These are phyloP conservation scores for Pugionium dolabratum DNA, from an alignment of 345 rosid species.

Conservation along the genomic window DNA sequence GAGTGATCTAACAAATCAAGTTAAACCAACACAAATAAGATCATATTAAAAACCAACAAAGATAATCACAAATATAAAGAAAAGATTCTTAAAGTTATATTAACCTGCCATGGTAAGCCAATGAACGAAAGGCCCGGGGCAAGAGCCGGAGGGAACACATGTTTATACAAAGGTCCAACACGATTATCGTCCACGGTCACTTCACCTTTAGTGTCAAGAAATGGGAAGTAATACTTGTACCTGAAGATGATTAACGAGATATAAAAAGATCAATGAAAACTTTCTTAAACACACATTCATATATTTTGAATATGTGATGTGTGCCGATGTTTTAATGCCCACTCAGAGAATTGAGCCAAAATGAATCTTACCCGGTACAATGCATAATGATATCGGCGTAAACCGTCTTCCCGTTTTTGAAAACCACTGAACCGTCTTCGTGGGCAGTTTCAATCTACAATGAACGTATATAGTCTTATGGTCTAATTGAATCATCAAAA, in stretches of 20 bases:
- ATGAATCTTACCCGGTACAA: conserved; percentile 67
- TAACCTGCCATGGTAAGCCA: conserved; percentile 86
- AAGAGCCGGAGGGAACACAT: conserved; percentile 70
- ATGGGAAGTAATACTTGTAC: conserved; percentile 90
- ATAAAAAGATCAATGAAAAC: background rate
- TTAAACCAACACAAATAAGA: conserved; percentile 10
- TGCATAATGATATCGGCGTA: conserved; percentile 69
- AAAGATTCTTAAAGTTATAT: conserved; percentile 6
- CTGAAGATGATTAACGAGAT: conserved; percentile 37
- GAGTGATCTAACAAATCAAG: conserved; percentile 34
- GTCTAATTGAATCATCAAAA: background rate
- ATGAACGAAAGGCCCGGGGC: conserved; percentile 80
- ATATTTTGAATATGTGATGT: background rate
- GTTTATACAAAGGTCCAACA: conserved; percentile 83
- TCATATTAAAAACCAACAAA: background rate
- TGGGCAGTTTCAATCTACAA: conserved; percentile 63
- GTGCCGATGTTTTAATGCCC: background rate
- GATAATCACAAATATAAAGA: background rate
- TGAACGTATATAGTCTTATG: background rate
- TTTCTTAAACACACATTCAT: background rate
- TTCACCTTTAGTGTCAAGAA: conserved; percentile 70
- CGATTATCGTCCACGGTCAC: conserved; percentile 83
- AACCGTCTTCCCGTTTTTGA: conserved; percentile 55
- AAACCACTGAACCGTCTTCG: conserved; percentile 64
- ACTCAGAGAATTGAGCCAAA: background rate